Conservation (phyloP, 768 basidiomycete species). For the Crucibulum laeve region DNA sequence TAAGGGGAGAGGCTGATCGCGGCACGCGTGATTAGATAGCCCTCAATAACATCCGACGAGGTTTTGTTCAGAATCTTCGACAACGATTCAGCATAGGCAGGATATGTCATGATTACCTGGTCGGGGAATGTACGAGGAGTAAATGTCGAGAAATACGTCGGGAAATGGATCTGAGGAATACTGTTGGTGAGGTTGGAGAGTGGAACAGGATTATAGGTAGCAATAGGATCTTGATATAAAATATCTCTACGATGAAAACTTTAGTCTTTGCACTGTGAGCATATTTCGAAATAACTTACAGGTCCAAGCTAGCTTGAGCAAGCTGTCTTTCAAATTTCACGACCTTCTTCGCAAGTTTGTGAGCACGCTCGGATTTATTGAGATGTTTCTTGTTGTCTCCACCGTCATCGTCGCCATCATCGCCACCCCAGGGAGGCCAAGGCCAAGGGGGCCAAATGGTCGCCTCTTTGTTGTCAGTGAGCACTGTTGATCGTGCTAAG, state of each 20-base stretch:
- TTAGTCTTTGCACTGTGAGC: background rate
- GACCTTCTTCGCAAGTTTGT: conserved; percentile 64
- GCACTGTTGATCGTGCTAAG: conserved; percentile 8
- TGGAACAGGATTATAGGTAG: conserved; percentile 82
- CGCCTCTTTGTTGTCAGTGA: conserved; percentile 31
- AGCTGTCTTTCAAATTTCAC: conserved; percentile 76
- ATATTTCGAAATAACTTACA: conserved; percentile 36
- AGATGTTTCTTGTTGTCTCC: conserved; percentile 40
- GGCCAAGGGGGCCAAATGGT: conserved; percentile 77
- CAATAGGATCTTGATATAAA: conserved; percentile 74
- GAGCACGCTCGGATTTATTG: conserved; percentile 51
- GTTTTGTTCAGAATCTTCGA: conserved; percentile 67
- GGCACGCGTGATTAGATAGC: conserved; percentile 80
- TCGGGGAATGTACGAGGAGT: conserved; percentile 72
- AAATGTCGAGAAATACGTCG: conserved; percentile 83
- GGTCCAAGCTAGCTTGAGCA: conserved; percentile 75
- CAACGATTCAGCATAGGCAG: conserved; percentile 67
- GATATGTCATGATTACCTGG: conserved; percentile 78
- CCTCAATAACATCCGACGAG: conserved; percentile 69
- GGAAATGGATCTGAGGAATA: conserved; percentile 76
- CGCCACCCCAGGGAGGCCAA: conserved; percentile 81
- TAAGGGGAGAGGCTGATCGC: conserved; percentile 64
- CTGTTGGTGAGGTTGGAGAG: conserved; percentile 64
- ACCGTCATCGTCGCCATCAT: conserved; percentile 46
- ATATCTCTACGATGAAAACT: conserved; percentile 42